Base-by-base conservation (phyloP, 2,329 filamentous ascomycete genomes). In the Teratosphaeria pseudoeucalypti region DNA sequence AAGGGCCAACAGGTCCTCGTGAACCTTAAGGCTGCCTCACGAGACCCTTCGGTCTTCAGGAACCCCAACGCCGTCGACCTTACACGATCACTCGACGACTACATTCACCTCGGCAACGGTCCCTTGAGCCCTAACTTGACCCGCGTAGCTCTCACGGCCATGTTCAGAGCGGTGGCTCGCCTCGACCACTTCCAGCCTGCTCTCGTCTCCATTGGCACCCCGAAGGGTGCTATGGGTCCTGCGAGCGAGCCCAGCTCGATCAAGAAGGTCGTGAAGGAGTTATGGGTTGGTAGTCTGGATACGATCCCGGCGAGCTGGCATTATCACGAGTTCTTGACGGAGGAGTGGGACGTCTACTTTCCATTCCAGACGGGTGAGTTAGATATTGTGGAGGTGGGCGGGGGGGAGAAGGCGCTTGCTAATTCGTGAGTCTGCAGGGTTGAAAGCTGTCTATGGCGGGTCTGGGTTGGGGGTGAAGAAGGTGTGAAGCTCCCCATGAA, bases 341-440 rank as follows among this genome's bases (percentile, higher is more conserved):
- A 78, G 71, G 75, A 76, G 57, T 76, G 75, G 73, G 75, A 78
- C 69, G 71, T 69, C 65, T 77, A 72, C 65, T 78, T 76, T 66
- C 76, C 76, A 49, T 78, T 79, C 60, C 77, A 77, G 56, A 75
- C 73, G 58, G 72, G 77, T 78, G 68, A 76, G 77, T 67, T 34
- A 19, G n/a, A 19, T 6, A 19, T 14, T 23, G 16, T 7, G 16
- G 10, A 19, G 9, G 23, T 23, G 23, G 23, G 23, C 23, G 23
- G 23, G n/a, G 19, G 16, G 2, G 6, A 23, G 16, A n/a, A 23
- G 37, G 43, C 19, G 9, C 19, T 23, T 49, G 43, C 43, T 49
- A n/a, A 49, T n/a, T 49, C 6, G 26, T 11, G n/a, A 49, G 43
- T 23, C 7, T n/a, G 16, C 23, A 49, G 43, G 43, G n/a, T 23